Evolutionary conservation across 306 rosid genomes (phyloP).

Genomic region (Vigna angularis): DNA sequence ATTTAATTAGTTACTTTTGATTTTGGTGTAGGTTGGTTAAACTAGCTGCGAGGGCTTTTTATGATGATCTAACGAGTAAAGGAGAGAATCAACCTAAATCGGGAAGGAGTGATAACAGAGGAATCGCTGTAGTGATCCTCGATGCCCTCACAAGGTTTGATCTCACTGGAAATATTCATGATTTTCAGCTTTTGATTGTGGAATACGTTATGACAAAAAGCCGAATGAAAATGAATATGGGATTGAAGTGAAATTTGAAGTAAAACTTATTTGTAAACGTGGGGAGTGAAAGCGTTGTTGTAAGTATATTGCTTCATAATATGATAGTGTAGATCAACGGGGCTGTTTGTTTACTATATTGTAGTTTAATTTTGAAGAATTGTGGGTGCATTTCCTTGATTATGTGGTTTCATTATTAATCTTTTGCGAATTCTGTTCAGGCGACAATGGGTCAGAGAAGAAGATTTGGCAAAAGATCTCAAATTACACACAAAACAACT

Average conservation of each 20-base stretch:
- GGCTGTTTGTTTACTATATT: neutral
- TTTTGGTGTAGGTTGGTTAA: slow-evolving; percentile 72
- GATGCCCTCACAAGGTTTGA: slow-evolving; percentile 92
- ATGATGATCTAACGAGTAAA: slow-evolving; percentile 82
- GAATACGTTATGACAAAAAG: neutral
- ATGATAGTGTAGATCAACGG: neutral
- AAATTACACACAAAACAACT: slow-evolving; percentile 91
- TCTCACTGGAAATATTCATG: neutral
- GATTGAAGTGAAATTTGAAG: neutral
- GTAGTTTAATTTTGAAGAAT: neutral
- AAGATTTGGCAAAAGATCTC: slow-evolving; percentile 96
- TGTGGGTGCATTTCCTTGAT: neutral
- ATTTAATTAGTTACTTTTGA: neutral
- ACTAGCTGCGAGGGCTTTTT: slow-evolving; percentile 91
- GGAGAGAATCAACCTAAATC: slow-evolving; percentile 95
- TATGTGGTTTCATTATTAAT: neutral
- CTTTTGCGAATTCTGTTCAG: slow-evolving; percentile 41
- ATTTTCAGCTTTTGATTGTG: neutral
- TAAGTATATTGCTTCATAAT: neutral
- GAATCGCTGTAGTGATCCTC: slow-evolving; percentile 94
- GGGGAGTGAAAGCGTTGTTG: neutral
- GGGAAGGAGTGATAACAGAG: slow-evolving; percentile 89
- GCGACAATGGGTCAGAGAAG: slow-evolving; percentile 97
- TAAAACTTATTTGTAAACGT: neutral
- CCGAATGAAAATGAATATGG: neutral